Base-by-base conservation (phyloP, 2,329 filamentous ascomycete species). In the Xylariales sp. region DNA sequence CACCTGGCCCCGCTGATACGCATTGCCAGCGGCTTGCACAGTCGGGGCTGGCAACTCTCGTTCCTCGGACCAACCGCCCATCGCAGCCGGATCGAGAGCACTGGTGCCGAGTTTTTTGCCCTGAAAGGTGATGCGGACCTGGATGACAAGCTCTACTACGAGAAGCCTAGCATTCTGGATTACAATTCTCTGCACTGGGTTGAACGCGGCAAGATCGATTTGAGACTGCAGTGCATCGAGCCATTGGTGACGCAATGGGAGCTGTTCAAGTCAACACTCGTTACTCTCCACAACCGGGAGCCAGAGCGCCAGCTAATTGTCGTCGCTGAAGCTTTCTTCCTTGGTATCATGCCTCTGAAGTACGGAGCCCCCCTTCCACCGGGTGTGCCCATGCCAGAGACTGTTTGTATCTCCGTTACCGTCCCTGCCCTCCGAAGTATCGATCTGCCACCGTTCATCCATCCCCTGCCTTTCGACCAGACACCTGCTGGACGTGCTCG, bases 61-160 rank as follows among this genome's bases (percentile, higher is more conserved):
- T 63, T 63, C 45, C 53, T 66, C 1, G 58, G 61, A 23, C 55
- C 61, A 5, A 59, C 50, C 3, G 51, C 57, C n/a, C 60, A 64
- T 43, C 48, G 46, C 5, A 28, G 43, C n/a, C 56, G 55, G 40
- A 64, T 65, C 47, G 52, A 55, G 23, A 46, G 48, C 1, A 44
- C 57, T 10, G 61, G 57, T 14, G 50, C 57, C 19, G 38, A 42
- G 6, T 66, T 62, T 45, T 24, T 63, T 12, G 53, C 59, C 3
- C 46, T 66, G 7, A 45, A 41, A 5, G 57, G 46, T 15, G 36
- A 33, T 8, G 62, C 57, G 2, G 56, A 63, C 39, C 45, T 65
- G 19, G 54, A 65, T 42, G 61, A 64, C 38, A 42, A 46, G 33
- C 35, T 40, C 3, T 61, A 60, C 43, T 60, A 59, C 43, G 48